A percentile compares a stretch with the other conserved stretches of the same genome.
These are phyloP conservation scores for Penicillium silybi DNA, from an alignment of 495 filamentous ascomycete species.

Conservation along the genomic window DNA sequence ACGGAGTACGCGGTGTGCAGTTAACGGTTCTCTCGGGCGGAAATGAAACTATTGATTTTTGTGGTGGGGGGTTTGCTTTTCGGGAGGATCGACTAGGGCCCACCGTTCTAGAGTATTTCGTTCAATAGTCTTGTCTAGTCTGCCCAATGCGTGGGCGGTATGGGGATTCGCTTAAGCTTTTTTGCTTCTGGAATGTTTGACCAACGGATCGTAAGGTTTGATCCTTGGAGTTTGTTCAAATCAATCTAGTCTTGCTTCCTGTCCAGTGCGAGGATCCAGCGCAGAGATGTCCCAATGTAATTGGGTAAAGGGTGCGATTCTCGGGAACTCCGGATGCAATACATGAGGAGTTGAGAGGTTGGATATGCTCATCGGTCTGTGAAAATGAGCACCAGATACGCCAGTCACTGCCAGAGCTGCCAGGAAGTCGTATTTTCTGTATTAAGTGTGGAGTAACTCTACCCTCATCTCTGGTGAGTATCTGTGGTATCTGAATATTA, in stretches of 20 bases:
- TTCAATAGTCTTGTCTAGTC: constrained; percentile 19
- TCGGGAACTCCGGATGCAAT: neutral
- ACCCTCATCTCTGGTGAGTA: too few relatives aligned
- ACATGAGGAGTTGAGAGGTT: neutral
- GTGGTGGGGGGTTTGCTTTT: neutral
- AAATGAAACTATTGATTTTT: constrained; percentile 17
- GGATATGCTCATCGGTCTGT: too few relatives aligned
- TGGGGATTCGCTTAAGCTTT: neutral
- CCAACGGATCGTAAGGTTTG: neutral
- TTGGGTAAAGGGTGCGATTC: neutral
- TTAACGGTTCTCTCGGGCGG: neutral
- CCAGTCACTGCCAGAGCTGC: too few relatives aligned
- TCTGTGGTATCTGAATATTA: too few relatives aligned
- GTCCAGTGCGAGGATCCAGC: neutral
- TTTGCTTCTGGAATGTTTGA: constrained; percentile 3
- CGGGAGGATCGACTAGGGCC: constrained; percentile 14
- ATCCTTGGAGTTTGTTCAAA: neutral
- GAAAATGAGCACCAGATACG: too few relatives aligned
- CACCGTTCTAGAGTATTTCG: constrained; percentile 16
- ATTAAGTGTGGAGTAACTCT: too few relatives aligned
- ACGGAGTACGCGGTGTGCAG: too few relatives aligned
- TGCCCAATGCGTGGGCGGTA: constrained; percentile 7
- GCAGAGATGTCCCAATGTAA: neutral
- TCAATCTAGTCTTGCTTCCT: neutral
- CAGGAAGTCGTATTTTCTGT: too few relatives aligned